Base-by-base conservation (phyloP, 805 yeast genomes). In the Lipomyces japonicus region DNA sequence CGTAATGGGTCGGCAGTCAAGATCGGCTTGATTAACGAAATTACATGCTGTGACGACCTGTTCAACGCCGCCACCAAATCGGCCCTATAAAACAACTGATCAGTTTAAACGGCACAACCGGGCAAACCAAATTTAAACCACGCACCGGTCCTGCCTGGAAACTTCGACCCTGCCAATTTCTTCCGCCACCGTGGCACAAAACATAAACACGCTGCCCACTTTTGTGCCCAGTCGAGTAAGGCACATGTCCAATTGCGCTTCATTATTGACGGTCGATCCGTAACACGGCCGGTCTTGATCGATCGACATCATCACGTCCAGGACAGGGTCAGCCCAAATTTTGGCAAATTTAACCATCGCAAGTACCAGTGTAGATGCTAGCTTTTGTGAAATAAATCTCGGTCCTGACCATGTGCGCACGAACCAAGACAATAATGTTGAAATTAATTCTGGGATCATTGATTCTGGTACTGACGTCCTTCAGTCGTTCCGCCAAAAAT, bases 141-240 rank as follows among this genome's bases (percentile, higher is more conserved):
- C 25, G 7, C 24, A 47, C 53, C 50, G 34, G 23, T 41, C 46
- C 22, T 31, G 48, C 18, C 58, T 38, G 19, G 56, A 35, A 2
- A 42, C 46, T n/a, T 53, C 57, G n/a, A 57, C 50, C 9, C 45
- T 51, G 5, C 36, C 37, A 21, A 51, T 26, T 25, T 54, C 58
- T 25, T 54, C 58, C 5, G 58, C 55, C 19, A 54, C 37, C 2
- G 46, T 47, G 16, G 57, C 28, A 25, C 48, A 36, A 24, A 52
- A 54, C 12, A 51, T 38, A 21, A 47, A 35, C 16, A 34, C 46
- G 7, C 23, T 31, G 21, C 26, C 39, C 6, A 51, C 10, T 10
- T 42, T 22, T 28, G 18, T 18, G 4, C 28, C 37, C 21, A 48
- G 23, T 14, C 5, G 22, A 6, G 40, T 21, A n/a, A 48, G 26